Conservation (phyloP, 768 basidiomycete species). For the Termitomyces heimii region DNA sequence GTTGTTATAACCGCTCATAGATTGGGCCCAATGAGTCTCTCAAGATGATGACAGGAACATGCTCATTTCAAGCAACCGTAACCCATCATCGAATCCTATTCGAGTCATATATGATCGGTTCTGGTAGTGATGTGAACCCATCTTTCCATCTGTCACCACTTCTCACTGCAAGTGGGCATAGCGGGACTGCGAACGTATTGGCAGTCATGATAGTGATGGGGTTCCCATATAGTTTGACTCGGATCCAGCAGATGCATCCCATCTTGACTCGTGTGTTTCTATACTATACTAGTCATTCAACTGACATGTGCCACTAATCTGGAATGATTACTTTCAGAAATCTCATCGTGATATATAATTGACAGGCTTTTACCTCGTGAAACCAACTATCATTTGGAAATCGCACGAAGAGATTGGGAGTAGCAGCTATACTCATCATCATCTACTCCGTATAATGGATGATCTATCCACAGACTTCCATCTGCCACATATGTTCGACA, state of each 20-base stretch:
- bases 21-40: not conserved
- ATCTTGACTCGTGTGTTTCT: no score
- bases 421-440: slow-evolving; percentile 36
- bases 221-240: not conserved
- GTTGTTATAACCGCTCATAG: not conserved
- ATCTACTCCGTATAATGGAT: slow-evolving; percentile 38
- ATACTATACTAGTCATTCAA: not conserved
- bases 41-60: not conserved
- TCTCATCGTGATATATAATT: not conserved
- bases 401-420: slow-evolving; percentile 34
- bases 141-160: not conserved
- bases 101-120: not conserved
- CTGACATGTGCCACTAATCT: not conserved
- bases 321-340: not conserved
- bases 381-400: not conserved
- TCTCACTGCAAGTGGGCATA: not conserved
- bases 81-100: not conserved
- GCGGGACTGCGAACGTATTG: not conserved
- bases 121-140: not conserved
- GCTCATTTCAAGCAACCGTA: not conserved
- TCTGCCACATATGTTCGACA: slow-evolving; percentile 34
- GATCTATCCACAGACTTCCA: slow-evolving; percentile 35
- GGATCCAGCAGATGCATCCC: not conserved
- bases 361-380: not conserved
- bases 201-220: not conserved